Conservation (phyloP, 768 basidiomycete genomes). For the Mycena floridula region DNA sequence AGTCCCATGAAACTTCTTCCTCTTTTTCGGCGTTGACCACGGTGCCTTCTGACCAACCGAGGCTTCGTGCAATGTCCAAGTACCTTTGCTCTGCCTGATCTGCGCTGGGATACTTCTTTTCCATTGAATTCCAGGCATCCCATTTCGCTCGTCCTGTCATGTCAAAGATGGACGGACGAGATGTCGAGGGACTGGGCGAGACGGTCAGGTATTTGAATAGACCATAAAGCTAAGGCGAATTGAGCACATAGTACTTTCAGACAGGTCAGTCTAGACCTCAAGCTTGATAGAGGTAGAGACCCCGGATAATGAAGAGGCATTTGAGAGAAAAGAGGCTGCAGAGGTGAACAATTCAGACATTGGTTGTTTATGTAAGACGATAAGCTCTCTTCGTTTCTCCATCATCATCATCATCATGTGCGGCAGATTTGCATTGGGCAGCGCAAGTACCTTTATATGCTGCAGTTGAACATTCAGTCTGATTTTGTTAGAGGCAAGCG, state of each 20-base stretch:
- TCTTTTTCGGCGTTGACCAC: slow-evolving; percentile 9
- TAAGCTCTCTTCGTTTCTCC: background rate
- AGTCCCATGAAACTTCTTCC: slow-evolving; percentile 37
- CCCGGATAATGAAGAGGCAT: slow-evolving; percentile 42
- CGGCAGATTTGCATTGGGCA: slow-evolving; percentile 53
- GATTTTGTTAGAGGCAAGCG: slow-evolving; percentile 23
- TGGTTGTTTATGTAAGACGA: background rate
- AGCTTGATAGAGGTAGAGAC: slow-evolving; percentile 63
- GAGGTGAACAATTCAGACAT: slow-evolving; percentile 38
- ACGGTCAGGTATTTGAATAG: slow-evolving; percentile 74
- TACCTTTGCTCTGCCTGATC: slow-evolving; percentile 58
- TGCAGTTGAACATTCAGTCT: slow-evolving; percentile 1
- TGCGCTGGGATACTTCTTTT: slow-evolving; percentile 38
- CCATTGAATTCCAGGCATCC: slow-evolving; percentile 69
- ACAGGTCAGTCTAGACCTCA: slow-evolving; percentile 46
- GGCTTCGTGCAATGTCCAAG: slow-evolving; percentile 54
- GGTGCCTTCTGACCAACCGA: slow-evolving; percentile 59
- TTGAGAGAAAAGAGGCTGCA: slow-evolving; percentile 62
- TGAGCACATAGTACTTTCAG: slow-evolving; percentile 18
- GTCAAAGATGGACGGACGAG: slow-evolving; percentile 74
- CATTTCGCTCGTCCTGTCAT: slow-evolving; percentile 78
- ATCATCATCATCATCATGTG: slow-evolving; percentile 40
- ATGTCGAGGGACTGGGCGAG: slow-evolving; percentile 41
- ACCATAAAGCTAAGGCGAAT: slow-evolving; percentile 64
- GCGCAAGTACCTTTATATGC: slow-evolving; percentile 29